A percentile compares a stretch with the other conserved stretches of the same genome.
These are phyloP conservation scores for Sporothrix pallida DNA, from an alignment of 2,329 filamentous ascomycete species.

Conservation along the genomic window DNA sequence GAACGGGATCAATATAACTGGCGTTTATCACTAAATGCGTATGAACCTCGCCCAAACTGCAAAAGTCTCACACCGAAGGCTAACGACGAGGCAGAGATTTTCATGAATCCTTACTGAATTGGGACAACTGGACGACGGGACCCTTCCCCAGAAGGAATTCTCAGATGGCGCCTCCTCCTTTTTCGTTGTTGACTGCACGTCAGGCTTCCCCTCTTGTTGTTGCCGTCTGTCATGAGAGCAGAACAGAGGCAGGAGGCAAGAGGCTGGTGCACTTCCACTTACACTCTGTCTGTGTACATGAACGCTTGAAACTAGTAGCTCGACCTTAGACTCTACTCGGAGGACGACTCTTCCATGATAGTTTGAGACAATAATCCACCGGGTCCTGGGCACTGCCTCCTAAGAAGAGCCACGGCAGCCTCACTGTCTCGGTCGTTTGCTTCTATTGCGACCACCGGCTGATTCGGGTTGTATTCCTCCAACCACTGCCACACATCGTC, in stretches of 20 bases:
- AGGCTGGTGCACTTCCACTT: background rate
- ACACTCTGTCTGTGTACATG: background rate
- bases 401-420: background rate
- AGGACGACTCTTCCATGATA: constrained; percentile 37
- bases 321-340: constrained; percentile 17
- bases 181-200: background rate
- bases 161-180: constrained; percentile 5
- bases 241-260: background rate
- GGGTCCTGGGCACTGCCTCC: constrained; percentile 13
- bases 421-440: background rate
- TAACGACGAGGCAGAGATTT: background rate
- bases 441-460: constrained; percentile 2
- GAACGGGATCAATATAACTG: background rate
- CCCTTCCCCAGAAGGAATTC: too few relatives aligned
- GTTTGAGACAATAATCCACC: constrained; percentile 32
- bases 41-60: background rate
- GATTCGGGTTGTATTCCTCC: constrained; percentile 35
- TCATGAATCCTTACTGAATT: background rate
- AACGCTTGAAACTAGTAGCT: background rate
- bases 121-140: background rate
- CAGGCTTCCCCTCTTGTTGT: background rate
- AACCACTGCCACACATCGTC: constrained; percentile 40
- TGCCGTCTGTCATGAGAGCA: too few relatives aligned
- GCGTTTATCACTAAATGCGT: too few relatives aligned
- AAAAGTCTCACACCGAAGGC: background rate